Base-by-base conservation (phyloP, 768 basidiomycete genomes). In the Cystobasidium onofrii region DNA sequence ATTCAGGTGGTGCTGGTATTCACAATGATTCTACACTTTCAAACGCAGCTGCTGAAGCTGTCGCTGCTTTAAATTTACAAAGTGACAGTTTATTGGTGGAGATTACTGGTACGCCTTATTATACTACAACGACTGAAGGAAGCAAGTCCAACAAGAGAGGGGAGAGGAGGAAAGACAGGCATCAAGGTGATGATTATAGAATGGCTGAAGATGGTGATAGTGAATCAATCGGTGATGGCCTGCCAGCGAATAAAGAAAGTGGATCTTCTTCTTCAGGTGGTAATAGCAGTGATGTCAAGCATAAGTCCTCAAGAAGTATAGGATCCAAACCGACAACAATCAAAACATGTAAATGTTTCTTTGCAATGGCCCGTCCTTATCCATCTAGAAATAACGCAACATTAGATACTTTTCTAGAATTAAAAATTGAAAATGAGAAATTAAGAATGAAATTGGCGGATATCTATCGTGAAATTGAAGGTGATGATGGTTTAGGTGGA, bases 351-450 rank as follows among this genome's bases (percentile, higher is more conserved):
- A 85, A 84, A 75, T 90, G 87, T 77, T 85, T 91, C 81, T 89
- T 93, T 76, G 86, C 85, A 10, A 86, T 88, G 78, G 89, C 89
- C 20, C 87, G 87, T 76, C 89, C 89, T 0, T 90, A 89, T 80
- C 90, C 90, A 23, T 87, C 87, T 76, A 86, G 88, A 75, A 89
- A 88, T 77, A 84, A 84, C 23, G 86, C 88, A 43, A 87, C 88
- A 89, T 78, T 84, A 62, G 83, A 84, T 73, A 80, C 82, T 25
- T 85, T 83, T 75, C 78, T 96, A 41, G 92, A 95, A 78, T 85
- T 95, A 63, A 93, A 92, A 81, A 83, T 88, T 71, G 91, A 94
- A 82, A 92, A 96, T 80, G 89, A 91, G 80, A 85, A 87, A 17
- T 81, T 96, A 50, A 85, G 89, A 76, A 85, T 86, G 74, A 87